Evolutionary conservation across 331 rosid species (phyloP).

Genomic region (Pyracantha coccinea): DNA sequence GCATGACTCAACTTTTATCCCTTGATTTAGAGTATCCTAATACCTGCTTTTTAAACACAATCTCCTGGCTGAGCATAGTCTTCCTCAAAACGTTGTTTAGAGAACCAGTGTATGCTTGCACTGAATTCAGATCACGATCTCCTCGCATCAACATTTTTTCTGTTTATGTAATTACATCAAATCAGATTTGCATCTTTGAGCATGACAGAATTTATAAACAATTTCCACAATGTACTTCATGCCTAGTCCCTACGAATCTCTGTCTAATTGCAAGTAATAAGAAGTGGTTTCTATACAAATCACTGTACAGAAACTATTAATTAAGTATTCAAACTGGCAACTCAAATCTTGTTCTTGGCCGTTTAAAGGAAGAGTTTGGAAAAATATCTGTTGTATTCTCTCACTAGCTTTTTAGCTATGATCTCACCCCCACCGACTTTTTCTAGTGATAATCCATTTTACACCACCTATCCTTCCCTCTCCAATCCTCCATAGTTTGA

Average conservation of each 20-base stretch:
- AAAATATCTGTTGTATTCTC: neutral
- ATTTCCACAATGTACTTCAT: neutral
- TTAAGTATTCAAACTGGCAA: neutral
- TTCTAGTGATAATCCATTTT: neutral
- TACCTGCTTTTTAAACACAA: conserved; percentile 49
- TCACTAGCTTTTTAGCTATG: neutral
- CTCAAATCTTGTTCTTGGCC: neutral
- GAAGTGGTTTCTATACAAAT: neutral
- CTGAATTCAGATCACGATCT: conserved; percentile 31
- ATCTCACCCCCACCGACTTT: neutral
- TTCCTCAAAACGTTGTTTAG: conserved; percentile 31
- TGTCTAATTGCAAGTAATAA: neutral
- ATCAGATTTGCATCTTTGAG: conserved; percentile 1
- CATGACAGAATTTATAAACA: neutral
- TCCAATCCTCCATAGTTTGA: neutral
- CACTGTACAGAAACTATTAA: no score
- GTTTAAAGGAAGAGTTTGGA: neutral
- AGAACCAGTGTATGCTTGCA: conserved; percentile 16
- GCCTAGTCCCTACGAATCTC: neutral
- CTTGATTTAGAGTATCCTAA: neutral
- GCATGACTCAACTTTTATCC: neutral
- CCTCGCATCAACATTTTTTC: conserved; percentile 32
- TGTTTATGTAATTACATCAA: conserved; percentile 1
- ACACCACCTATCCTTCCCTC: neutral
- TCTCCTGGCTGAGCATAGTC: conserved; percentile 50